Base-by-base conservation (phyloP, 768 basidiomycete genomes). In the Tricholomella constricta region DNA sequence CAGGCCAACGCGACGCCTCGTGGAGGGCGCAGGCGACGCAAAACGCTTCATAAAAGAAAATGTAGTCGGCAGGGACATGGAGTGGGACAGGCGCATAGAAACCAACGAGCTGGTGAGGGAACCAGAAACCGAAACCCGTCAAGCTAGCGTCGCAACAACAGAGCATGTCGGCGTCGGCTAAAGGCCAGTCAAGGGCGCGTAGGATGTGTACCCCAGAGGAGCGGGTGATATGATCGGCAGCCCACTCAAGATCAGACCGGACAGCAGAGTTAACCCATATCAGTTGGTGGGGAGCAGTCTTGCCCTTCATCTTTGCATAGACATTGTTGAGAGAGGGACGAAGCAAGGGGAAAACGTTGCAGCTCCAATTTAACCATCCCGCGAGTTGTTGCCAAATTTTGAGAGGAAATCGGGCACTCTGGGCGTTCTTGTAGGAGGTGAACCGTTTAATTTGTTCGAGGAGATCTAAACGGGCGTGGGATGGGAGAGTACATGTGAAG, bases 351-450 rank as follows among this genome's bases (percentile, higher is more conserved):
- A 57, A 69, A 2, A 72, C 69, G 45, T 77, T 76, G 26, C 77
- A 58, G 0, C 55, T 44, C 75, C 77, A 79, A 48, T 76, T 78
- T 11, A 72, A 26, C 56, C 65, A 71, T 0, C 77, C 76, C 0
- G 66, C 64, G 0, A 77, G 45, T 15, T 35, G 26, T 10, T 60
- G 31, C 19, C 60, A 47, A n/a, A 31, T 50, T 38, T 17, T 56
- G 36, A 17, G 1, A 54, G 45, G 10, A 26, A 12, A 58, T 10
- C 31, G 40, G 1, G 10, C 10, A 8, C 15, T 25, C 8, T 11
- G 40, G 25, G 8, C 36, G 9, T 10, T 7, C 5, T 20, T n/a
- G 12, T 25, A 22, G n/a, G 38, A 19, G 4, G 47, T 44, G 44
- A 65, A 64, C 0, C 49, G 19, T 2, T 41, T 9, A 1, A 61